Evolutionary conservation across 1,284 basidiomycete species (phyloP).

Genomic region (Psilocybe mexicana): DNA sequence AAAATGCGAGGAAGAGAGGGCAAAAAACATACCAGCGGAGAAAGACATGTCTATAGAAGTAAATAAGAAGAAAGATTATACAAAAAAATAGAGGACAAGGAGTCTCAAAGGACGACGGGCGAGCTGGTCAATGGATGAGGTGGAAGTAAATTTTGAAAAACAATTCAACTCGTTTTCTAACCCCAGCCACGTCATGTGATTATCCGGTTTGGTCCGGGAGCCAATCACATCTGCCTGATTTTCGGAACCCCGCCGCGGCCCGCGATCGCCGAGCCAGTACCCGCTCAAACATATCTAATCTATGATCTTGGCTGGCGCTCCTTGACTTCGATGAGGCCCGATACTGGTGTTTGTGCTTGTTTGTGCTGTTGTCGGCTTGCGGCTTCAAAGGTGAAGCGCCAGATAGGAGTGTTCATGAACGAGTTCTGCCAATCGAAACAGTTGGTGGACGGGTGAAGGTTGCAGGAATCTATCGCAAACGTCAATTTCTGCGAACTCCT

Average conservation of each 20-base stretch:
- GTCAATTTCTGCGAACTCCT: no score
- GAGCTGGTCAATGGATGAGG: slow-evolving; percentile 12
- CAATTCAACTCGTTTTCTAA: background rate
- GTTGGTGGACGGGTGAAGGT: no score
- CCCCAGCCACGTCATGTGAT: slow-evolving; percentile 28
- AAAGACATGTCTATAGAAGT: slow-evolving; percentile 40
- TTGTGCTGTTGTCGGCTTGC: no score
- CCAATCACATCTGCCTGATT: slow-evolving; percentile 32
- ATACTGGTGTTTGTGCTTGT: no score
- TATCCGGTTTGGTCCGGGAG: slow-evolving; percentile 35
- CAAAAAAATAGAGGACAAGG: slow-evolving; percentile 25
- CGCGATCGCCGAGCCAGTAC: background rate
- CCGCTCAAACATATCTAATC: background rate
- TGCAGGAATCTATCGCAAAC: no score
- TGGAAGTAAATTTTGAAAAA: slow-evolving; percentile 15
- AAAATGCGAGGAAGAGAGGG: background rate
- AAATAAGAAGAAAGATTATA: slow-evolving; percentile 29
- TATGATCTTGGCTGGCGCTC: no score
- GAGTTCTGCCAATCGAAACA: no score
- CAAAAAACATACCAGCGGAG: slow-evolving; percentile 37
- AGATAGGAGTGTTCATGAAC: no score
- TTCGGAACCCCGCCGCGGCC: background rate
- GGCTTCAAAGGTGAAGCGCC: no score
- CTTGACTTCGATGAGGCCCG: no score
- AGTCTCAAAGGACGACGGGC: slow-evolving; percentile 15